Conservation (phyloP, 176 grass and related monocot genomes). For the Zea luxurians region DNA sequence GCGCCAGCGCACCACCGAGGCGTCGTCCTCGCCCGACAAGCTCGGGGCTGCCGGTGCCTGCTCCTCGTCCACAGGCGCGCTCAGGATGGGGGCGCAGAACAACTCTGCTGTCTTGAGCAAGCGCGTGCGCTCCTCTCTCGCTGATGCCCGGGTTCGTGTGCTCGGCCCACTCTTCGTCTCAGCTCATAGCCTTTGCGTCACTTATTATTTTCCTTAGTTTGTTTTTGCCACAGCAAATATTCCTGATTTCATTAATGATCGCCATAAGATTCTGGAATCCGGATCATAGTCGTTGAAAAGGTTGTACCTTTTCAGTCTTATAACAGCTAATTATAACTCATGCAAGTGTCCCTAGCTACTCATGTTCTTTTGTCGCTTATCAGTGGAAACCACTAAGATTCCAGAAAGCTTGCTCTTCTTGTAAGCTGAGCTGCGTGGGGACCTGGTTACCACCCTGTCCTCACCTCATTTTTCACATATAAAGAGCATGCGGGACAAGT, state of each 20-base stretch:
- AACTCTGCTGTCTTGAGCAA: slow-evolving; percentile 60
- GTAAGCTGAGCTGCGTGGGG: neutral
- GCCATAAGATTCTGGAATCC: neutral
- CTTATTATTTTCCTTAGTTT: neutral
- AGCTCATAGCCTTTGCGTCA: neutral
- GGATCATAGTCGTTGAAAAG: neutral
- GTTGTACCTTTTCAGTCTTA: neutral
- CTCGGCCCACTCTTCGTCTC: neutral
- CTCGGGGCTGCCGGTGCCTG: neutral
- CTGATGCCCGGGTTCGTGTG: slow-evolving; percentile 41
- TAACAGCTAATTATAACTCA: neutral
- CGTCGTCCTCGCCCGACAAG: slow-evolving; percentile 36
- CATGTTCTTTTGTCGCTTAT: neutral
- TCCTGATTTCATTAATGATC: neutral
- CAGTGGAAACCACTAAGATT: neutral
- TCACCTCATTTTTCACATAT: neutral
- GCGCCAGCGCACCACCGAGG: slow-evolving; percentile 57
- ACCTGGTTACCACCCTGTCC: neutral
- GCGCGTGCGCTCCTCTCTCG: slow-evolving; percentile 66
- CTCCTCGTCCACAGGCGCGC: slow-evolving; percentile 25
- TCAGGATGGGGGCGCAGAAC: slow-evolving; percentile 56
- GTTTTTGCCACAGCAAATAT: neutral
- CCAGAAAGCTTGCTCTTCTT: neutral
- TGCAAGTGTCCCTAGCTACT: neutral
- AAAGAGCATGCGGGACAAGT: neutral